Base-by-base conservation (phyloP, 192 early-diverging fungal species). In the Coemansia sp. region DNA sequence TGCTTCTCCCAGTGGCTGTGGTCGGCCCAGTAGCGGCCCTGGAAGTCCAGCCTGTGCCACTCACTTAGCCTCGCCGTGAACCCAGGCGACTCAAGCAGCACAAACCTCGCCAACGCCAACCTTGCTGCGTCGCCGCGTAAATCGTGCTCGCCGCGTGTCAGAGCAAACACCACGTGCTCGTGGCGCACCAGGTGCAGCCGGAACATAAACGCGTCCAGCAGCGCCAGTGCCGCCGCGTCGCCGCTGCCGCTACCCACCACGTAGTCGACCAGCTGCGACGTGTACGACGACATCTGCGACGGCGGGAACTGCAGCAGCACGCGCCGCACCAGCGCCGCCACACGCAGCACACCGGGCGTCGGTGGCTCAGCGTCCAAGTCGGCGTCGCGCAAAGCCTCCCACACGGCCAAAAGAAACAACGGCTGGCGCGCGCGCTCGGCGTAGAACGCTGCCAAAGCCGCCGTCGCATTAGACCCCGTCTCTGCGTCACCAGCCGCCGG, bases 151-250 rank as follows among this genome's bases (percentile, higher is more conserved):
- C 87, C 87, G 18, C 83, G 82, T 25, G 84, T 69, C 54, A 91
- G 61, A 2, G 87, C 87, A 68, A 85, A 84, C 9, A 89, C 59
- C 1, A 85, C 82, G 63, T 91, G 87, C 57, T 89, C 84, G 54
- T 89, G 84, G 46, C 71, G 80, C 13, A 91, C 53, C 27, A 89
- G 66, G 40, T 87, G 87, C 49, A 83, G 81, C 33, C 81, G 85
- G 85, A 88, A 91, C 27, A 89, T 85, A 10, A 91, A 69, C 21
- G 82, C 83, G 21, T 89, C 84, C 48, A 91, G 70, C 8, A 86
- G 71, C 45, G 62, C 37, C 23, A 14, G 58, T 51, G 56, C 40
- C 17, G 19, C 61, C 57, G 67, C 45, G 72, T 57, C 34, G 56
- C 61, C 73, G 0, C 44, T 45, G 49, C 73, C 79, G 39, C 56